Percentiles rank a stretch among this genome's conserved stretches.
Evolutionary conservation across 257 asterid genomes (phyloP).

Genomic region (Fraxinus cuspidata): DNA sequence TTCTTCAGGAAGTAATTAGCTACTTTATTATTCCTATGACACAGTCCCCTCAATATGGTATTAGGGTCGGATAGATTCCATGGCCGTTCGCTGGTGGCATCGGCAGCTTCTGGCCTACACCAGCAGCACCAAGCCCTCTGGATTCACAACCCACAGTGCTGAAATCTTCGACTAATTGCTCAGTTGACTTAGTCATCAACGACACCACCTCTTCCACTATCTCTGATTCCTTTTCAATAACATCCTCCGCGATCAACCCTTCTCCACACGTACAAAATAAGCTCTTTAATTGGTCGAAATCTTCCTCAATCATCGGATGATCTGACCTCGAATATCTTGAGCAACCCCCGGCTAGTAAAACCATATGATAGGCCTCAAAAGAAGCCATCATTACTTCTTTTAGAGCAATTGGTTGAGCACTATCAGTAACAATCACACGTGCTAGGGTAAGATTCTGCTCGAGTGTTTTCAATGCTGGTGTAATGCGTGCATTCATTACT

Average conservation of each 20-base stretch:
- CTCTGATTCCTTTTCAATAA: constrained; percentile 64
- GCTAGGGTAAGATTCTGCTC: constrained; percentile 77
- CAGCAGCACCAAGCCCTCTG: constrained; percentile 46
- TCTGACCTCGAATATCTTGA: constrained; percentile 54
- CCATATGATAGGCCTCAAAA: constrained; percentile 76
- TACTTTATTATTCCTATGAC: constrained; percentile 63
- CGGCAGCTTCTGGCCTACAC: constrained; percentile 54
- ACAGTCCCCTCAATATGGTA: constrained; percentile 71
- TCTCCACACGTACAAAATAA: constrained; percentile 76
- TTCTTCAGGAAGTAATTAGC: constrained; percentile 71
- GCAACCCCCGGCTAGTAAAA: constrained; percentile 78
- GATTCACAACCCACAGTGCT: constrained; percentile 56
- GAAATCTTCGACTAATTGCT: constrained; percentile 70
- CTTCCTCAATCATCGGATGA: constrained; percentile 68
- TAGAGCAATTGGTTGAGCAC: constrained; percentile 59
- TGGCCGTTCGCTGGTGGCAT: constrained; percentile 80
- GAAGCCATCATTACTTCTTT: constrained; percentile 81
- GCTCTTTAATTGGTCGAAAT: constrained; percentile 52
- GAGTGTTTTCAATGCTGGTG: constrained; percentile 52
- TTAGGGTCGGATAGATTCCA: constrained; percentile 71
- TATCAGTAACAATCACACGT: constrained; percentile 67
- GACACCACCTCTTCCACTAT: constrained; percentile 70
- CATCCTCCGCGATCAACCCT: constrained; percentile 67
- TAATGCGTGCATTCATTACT: constrained; percentile 47
- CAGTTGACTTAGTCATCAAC: constrained; percentile 68